Base-by-base conservation (phyloP, 352 stramenopile species). In the Saprolegnia diclina region DNA sequence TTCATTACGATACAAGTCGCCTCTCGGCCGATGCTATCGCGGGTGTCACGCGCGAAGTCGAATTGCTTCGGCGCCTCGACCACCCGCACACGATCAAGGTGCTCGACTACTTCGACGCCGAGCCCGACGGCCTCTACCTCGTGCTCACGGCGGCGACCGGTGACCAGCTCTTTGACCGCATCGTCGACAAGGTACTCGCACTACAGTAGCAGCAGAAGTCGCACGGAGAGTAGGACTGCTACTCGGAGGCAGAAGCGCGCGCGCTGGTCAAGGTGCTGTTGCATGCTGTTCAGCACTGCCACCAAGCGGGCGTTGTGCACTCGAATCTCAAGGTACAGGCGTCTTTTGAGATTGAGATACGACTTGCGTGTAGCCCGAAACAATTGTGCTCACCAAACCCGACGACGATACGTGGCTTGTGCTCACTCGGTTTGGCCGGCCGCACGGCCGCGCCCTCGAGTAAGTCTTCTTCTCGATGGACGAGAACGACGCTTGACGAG, bases 121-220 rank as follows among this genome's bases (percentile, higher is more conserved):
- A 89, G n/a, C 80, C 91, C 32, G 85, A 97, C 69, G 99, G 96
- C 77, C 14, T 22, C 32, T 99, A 99, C 75, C 79, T 99, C 52
- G 94, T 99, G 9, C 98, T 97, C 59, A 94, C 99, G 77, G 88
- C 96, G 40, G 96, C 98, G 75, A 81, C 79, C 4, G 86, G 86
- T 13, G 84, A 83, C 1, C 84, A 94, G 65, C 77, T 94, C 26
- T 94, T 94, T 65, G 86, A 94, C 42, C 77, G 86, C 16, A 94
- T 94, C 67, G 86, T 92, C 38, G 80, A 92, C 73, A 94, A 92
- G 74, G 59, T 66, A 66, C 24, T 44, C 13, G 42, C 22, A 14
- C 4, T n/a, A 48, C 42, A 7, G 18, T 48, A 35, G 29, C 2
- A 35, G 11, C 42, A 10, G 42, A 48, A n/a, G 7, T 48, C 42